phyloP scores from a whole-genome alignment of 495 filamentous ascomycete species.

The Hypoxylon fragiforme region DNA sequence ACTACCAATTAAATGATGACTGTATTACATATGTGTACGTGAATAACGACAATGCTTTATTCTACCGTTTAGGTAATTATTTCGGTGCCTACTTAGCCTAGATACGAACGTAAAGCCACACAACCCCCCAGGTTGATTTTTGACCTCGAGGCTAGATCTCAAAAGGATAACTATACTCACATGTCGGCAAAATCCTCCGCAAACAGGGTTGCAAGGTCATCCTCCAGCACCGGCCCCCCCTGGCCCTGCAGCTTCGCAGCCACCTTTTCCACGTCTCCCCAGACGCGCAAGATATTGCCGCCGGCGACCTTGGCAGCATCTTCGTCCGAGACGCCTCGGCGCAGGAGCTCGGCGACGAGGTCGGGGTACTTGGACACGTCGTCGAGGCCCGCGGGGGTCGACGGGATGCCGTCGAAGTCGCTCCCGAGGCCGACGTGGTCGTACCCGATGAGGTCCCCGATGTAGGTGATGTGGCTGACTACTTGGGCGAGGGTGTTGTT shows the following conservation, averaged over 20 bases:
- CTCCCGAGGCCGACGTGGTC: slow-evolving; percentile 75
- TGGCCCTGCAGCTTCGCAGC: slow-evolving; percentile 61
- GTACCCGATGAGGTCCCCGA: slow-evolving; percentile 70
- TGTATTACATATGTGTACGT: too few relatives aligned
- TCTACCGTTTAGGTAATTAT: too few relatives aligned
- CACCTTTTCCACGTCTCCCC: slow-evolving; percentile 70
- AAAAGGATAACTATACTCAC: not conserved
- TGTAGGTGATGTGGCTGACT: slow-evolving; percentile 71
- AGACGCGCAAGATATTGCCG: slow-evolving; percentile 75
- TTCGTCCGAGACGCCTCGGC: slow-evolving; percentile 65
- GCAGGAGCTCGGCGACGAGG: slow-evolving; percentile 72
- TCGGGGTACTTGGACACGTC: slow-evolving; percentile 86
- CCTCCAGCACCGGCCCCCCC: slow-evolving; percentile 66
- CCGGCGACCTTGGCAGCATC: slow-evolving; percentile 71
- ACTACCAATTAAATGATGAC: too few relatives aligned
- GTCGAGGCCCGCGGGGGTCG: slow-evolving; percentile 62
- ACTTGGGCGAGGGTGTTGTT: slow-evolving; percentile 81
- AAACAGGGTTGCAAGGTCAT: slow-evolving; percentile 44
- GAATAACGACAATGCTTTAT: too few relatives aligned
- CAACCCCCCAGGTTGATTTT: too few relatives aligned
- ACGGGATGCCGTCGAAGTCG: slow-evolving; percentile 71
- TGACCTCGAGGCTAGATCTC: too few relatives aligned
- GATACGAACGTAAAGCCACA: too few relatives aligned
- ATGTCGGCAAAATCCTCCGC: not conserved
- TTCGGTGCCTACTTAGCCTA: too few relatives aligned